Base-by-base conservation (phyloP, 2,329 filamentous ascomycete species). In the Paracamarosporium sp. region DNA sequence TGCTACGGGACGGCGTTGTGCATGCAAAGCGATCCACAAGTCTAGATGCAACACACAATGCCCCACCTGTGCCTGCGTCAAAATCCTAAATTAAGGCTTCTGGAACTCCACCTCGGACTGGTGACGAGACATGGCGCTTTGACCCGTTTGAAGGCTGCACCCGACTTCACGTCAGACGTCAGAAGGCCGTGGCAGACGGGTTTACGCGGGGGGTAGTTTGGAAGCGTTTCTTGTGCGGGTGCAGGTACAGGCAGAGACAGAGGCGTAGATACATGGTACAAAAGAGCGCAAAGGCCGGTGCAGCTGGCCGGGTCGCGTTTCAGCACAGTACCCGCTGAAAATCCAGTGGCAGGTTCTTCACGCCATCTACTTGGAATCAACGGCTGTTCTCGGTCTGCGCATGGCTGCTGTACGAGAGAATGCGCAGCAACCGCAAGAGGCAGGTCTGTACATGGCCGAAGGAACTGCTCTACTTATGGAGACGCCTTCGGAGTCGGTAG, bases 11-110 rank as follows among this genome's bases (percentile, higher is more conserved):
- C 36, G 17, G 48, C 48, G 28, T 30, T 17, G 36, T 41, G 48
- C 48, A 51, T 43, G n/a, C 36, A 51, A 24, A 51, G 35, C 35
- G n/a, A 27, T 43, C 35, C 48, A 43, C 33, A 28, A 9, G 48
- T 24, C 12, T 51, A 27, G 48, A 41, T 51, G 36, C 47, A 36
- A 50, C 46, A 51, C 48, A 31, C 11, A 31, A 38, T 33, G 48
- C 48, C 48, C 48, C 36, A 41, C 48, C 36, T 24, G 48, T 51
- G 48, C 48, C 48, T 41, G 48, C 36, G 48, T 51, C 36, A 50
- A 50, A 38, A 52, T 28, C 30, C 40, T n/a, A 44, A 50, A 44
- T 50, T 50, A 44, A 46, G 30, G 47, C 54, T 47, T 52, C 41
- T 56, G 48, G 47, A 45, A 56, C 54, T 36, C 40, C 31, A 46